A percentile compares a stretch with the other conserved stretches of the same genome.
Evolutionary conservation across 148 eudicot genomes (phyloP).

Genomic region (Fagopyrum tataricum): DNA sequence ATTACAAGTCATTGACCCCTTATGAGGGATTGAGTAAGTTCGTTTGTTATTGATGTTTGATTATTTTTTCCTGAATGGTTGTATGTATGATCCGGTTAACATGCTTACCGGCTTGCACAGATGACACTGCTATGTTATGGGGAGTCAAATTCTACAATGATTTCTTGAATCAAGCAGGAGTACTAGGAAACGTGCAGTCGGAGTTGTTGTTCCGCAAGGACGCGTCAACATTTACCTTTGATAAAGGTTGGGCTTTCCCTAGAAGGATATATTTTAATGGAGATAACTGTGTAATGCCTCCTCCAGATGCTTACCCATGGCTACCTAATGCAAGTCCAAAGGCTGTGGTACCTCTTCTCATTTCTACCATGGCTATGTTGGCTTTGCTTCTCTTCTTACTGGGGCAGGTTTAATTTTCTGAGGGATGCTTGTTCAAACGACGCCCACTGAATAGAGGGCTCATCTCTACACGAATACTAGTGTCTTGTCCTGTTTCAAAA

Average conservation of each 20-base stretch:
- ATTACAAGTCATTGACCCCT: conserved; percentile 76
- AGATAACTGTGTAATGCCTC: conserved; percentile 65
- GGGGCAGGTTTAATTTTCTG: background rate
- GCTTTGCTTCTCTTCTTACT: conserved; percentile 20
- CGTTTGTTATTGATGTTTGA: background rate
- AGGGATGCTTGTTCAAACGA: background rate
- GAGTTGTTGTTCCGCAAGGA: conserved; percentile 55
- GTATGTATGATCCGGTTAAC: too few species aligned
- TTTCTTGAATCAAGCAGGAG: conserved; percentile 42
- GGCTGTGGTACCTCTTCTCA: conserved; percentile 17
- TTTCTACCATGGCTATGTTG: conserved; percentile 12
- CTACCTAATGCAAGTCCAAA: conserved; percentile 36
- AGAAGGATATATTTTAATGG: conserved; percentile 61
- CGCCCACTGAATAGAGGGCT: background rate
- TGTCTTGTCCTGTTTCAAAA: background rate
- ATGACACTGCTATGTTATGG: conserved; percentile 69
- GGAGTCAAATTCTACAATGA: conserved; percentile 57
- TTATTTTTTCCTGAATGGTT: too few species aligned
- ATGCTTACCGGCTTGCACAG: conserved; percentile 23
- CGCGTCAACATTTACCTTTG: conserved; percentile 39
- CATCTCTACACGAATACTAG: background rate
- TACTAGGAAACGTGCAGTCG: conserved; percentile 50
- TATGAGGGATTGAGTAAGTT: conserved; percentile 71
- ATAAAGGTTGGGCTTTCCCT: conserved; percentile 66
- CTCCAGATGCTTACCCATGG: conserved; percentile 56